phyloP scores from a whole-genome alignment of 176 grass and related monocot species.

The Olyra latifolia region DNA sequence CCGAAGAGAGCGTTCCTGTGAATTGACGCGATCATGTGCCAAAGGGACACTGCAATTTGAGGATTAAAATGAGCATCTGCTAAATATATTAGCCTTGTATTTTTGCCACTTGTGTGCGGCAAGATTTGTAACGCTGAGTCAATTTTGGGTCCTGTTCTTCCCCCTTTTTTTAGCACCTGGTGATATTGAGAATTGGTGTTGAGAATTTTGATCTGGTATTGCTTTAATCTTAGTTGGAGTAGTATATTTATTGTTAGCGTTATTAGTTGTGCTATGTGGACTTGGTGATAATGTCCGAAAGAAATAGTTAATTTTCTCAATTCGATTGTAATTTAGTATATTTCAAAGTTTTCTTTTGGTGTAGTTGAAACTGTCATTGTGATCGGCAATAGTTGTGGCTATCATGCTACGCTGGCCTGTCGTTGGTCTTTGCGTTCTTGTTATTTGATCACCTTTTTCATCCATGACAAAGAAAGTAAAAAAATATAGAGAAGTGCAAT shows the following conservation, averaged over 20 bases:
- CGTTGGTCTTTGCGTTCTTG: no score
- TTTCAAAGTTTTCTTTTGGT: neutral
- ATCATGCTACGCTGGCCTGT: neutral
- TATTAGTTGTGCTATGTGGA: constrained; percentile 25
- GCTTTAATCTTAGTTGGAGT: neutral
- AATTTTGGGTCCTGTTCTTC: neutral
- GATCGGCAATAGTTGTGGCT: neutral
- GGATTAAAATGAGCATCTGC: neutral
- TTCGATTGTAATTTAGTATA: neutral
- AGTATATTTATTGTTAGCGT: constrained; percentile 17
- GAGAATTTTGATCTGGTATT: constrained; percentile 32
- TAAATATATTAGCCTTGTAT: constrained; percentile 19
- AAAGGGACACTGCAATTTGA: neutral
- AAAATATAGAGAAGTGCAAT: no score
- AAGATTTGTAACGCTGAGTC: constrained; percentile 12
- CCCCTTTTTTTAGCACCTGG: neutral
- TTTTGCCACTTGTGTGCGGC: constrained; percentile 2
- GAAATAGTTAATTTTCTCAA: neutral
- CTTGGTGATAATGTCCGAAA: constrained; percentile 15
- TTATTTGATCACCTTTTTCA: no score
- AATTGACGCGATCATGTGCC: constrained; percentile 1
- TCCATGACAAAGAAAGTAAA: no score
- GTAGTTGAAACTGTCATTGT: neutral
- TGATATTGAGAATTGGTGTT: neutral
- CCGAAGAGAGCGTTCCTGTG: neutral